Evolutionary conservation across 2,329 filamentous ascomycete genomes (phyloP).

Genomic region (Pseudogymnoascus sp.): DNA sequence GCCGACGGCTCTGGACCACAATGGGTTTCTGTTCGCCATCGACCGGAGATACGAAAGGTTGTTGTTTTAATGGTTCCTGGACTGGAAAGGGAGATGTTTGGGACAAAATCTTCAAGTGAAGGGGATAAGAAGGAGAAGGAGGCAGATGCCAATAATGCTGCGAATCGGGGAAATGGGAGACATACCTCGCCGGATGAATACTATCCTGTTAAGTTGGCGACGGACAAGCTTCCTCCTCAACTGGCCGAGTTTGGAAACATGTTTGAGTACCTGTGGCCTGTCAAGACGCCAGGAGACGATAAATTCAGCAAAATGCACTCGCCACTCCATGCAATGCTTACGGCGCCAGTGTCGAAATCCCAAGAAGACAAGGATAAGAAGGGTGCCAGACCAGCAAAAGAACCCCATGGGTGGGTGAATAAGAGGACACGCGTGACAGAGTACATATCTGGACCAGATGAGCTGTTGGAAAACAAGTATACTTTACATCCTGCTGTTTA

Average conservation of each 20-base stretch:
- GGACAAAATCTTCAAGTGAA: conserved; percentile 32
- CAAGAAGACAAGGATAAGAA: conserved; percentile 57
- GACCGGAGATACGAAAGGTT: conserved; percentile 63
- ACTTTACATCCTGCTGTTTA: conserved; percentile 73
- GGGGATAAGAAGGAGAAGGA: conserved; percentile 9
- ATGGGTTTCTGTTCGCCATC: conserved; percentile 55
- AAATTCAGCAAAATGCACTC: conserved; percentile 75
- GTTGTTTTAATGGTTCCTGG: conserved; percentile 90
- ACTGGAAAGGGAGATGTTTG: conserved; percentile 83
- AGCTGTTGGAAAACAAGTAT: conserved; percentile 78
- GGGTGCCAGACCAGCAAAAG: conserved; percentile 51
- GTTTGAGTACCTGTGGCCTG: conserved; percentile 82
- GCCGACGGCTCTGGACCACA: conserved; percentile 56
- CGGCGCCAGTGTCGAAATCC: conserved; percentile 59
- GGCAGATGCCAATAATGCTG: conserved; percentile 2
- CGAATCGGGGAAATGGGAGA: conserved; percentile 15
- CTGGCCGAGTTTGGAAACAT: conserved; percentile 66
- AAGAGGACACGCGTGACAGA: conserved; percentile 74
- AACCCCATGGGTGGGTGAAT: conserved; percentile 60
- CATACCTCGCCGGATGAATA: conserved; percentile 48
- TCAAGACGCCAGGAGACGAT: conserved; percentile 79
- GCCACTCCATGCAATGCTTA: conserved; percentile 75
- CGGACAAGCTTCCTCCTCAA: conserved; percentile 42
- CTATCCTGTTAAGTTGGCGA: conserved; percentile 45
- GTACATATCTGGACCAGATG: conserved; percentile 62